A percentile compares a stretch with the other conserved stretches of the same genome.
phyloP scores from a whole-genome alignment of 768 basidiomycete species.

The Lepiota subincarnata region DNA sequence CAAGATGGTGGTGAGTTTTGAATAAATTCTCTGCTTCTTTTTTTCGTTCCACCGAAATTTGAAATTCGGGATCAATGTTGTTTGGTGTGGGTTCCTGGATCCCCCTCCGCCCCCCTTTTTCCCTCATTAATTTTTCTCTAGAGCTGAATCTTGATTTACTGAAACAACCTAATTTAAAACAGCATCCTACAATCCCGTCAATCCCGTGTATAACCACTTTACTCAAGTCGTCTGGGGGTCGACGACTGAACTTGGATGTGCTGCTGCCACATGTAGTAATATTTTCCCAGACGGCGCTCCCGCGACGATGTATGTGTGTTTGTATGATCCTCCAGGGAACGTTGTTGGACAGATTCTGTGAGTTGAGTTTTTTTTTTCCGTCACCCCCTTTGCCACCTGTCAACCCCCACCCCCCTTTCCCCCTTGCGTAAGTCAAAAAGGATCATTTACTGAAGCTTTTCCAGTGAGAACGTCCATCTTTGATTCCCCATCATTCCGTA shows the following conservation, averaged over 20 bases:
- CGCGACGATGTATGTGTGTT: constrained; percentile 56
- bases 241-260: constrained; percentile 57
- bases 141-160: not conserved
- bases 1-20: constrained; percentile 40
- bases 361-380: too few species aligned
- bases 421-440: too few species aligned
- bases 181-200: constrained; percentile 26
- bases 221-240: constrained; percentile 68
- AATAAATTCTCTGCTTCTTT: too few species aligned
- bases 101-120: not conserved
- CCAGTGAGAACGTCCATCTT: too few species aligned
- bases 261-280: constrained; percentile 41
- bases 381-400: too few species aligned
- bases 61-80: not conserved
- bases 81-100: not conserved
- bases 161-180: too few species aligned
- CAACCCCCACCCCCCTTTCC: too few species aligned
- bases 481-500: too few species aligned
- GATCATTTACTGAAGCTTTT: too few species aligned
- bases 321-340: constrained; percentile 66
- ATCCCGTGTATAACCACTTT: constrained; percentile 50
- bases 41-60: too few species aligned
- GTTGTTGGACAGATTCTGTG: constrained; percentile 41
- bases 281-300: constrained; percentile 39
- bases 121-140: not conserved